Conservation (phyloP, 345 rosid species). For the Euphorbia pulcherrima region DNA sequence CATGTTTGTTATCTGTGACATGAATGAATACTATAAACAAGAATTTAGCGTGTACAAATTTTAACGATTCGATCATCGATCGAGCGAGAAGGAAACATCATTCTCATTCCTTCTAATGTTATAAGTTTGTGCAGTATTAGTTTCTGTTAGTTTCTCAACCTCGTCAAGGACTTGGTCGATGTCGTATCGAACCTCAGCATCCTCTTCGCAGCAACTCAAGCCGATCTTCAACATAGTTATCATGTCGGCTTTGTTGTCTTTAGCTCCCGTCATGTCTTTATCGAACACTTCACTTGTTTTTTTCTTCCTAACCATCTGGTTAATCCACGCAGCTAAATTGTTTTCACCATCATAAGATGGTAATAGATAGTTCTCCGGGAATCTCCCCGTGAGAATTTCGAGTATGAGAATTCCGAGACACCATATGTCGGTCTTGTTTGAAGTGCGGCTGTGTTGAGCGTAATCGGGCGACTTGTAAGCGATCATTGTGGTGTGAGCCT, state of each 20-base stretch:
- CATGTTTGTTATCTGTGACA: no score
- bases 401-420: slow-evolving; percentile 60
- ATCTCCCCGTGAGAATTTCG: slow-evolving; percentile 57
- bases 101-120: slow-evolving; percentile 29
- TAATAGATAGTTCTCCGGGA: slow-evolving; percentile 59
- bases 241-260: slow-evolving; percentile 53
- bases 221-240: slow-evolving; percentile 59
- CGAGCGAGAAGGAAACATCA: slow-evolving; percentile 18
- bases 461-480: slow-evolving; percentile 76
- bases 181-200: slow-evolving; percentile 42
- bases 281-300: slow-evolving; percentile 56
- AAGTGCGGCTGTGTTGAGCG: slow-evolving; percentile 33
- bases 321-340: slow-evolving; percentile 59
- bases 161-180: slow-evolving; percentile 44
- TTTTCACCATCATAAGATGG: slow-evolving; percentile 36
- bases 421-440: slow-evolving; percentile 63
- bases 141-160: slow-evolving; percentile 44
- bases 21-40: no score
- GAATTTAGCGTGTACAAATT: no score
- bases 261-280: slow-evolving; percentile 51
- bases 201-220: slow-evolving; percentile 69
- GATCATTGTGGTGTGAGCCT: slow-evolving; percentile 51
- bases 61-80: slow-evolving; percentile 22
- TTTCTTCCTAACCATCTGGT: slow-evolving; percentile 56
- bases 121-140: background rate